Conservation (phyloP, 73 alveolate genomes). For the Symbiodinium pilosum region DNA sequence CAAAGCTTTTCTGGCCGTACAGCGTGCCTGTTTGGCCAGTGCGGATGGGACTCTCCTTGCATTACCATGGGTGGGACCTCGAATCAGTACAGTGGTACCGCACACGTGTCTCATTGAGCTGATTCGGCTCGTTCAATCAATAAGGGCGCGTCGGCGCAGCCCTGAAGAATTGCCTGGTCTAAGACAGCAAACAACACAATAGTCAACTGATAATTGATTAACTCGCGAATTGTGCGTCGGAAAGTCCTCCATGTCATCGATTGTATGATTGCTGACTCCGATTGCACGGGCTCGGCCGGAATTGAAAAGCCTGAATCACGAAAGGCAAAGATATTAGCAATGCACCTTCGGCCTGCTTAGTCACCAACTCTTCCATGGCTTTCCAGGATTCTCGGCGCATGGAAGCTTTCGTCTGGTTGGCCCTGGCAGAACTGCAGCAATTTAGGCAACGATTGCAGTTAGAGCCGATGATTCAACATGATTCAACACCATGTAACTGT, state of each 20-base stretch:
- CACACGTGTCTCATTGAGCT: no score
- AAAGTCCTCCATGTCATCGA: constrained; percentile 55
- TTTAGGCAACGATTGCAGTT: neutral
- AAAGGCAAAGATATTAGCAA: neutral
- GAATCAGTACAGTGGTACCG: neutral
- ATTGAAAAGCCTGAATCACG: neutral
- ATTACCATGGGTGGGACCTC: constrained; percentile 53
- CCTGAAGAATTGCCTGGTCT: constrained; percentile 23
- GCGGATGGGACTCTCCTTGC: constrained; percentile 80
- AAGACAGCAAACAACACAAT: no score
- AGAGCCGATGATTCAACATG: neutral
- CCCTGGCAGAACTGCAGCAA: constrained; percentile 6
- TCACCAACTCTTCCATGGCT: constrained; percentile 49
- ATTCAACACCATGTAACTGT: no score
- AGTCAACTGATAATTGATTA: no score
- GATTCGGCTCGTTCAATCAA: neutral
- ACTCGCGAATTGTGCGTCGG: no score
- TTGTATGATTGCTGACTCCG: constrained; percentile 70
- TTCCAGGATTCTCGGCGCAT: constrained; percentile 50
- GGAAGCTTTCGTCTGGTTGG: constrained; percentile 27
- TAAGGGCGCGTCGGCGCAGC: constrained; percentile 4
- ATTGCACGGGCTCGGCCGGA: constrained; percentile 64
- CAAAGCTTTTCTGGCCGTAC: no score
- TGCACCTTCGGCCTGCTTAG: neutral
- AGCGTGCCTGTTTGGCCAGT: constrained; percentile 35